Evolutionary conservation across 768 basidiomycete species (phyloP).

Genomic region (Termitomyces eurrhizus): DNA sequence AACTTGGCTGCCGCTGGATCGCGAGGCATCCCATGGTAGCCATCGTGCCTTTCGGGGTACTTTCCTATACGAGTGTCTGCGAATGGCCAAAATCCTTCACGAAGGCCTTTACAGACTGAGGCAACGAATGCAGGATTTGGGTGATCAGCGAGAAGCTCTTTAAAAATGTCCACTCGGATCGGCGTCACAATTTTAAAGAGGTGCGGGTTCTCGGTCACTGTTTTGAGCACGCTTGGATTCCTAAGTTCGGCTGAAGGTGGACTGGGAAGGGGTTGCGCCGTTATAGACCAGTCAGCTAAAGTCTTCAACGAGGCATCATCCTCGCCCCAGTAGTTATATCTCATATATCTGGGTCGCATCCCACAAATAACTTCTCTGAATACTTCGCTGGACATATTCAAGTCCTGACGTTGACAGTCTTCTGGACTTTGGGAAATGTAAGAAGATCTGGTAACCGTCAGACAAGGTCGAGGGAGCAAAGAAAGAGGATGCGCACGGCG

Average conservation of each 20-base stretch:
- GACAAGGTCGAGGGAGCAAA: neutral
- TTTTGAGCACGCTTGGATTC: neutral
- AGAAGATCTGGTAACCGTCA: neutral
- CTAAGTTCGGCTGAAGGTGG: neutral
- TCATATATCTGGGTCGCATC: neutral
- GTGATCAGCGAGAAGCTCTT: neutral
- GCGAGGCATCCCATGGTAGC: neutral
- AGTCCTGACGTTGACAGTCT: neutral
- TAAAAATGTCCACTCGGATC: neutral
- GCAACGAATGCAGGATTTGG: neutral
- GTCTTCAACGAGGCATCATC: neutral
- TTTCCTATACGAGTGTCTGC: neutral
- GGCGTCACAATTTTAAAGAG: constrained; percentile 7
- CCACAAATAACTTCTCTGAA: neutral
- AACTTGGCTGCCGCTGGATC: neutral
- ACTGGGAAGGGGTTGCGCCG: neutral
- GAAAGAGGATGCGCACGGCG: neutral
- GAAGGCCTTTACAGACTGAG: constrained; percentile 7
- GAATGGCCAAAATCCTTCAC: constrained; percentile 6
- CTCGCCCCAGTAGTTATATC: neutral
- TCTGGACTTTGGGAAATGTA: neutral
- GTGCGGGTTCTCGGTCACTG: neutral
- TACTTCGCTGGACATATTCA: neutral
- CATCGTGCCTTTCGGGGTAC: neutral
- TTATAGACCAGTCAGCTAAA: neutral